Base-by-base conservation (phyloP, 768 basidiomycete genomes). In the Suillus placidus region DNA sequence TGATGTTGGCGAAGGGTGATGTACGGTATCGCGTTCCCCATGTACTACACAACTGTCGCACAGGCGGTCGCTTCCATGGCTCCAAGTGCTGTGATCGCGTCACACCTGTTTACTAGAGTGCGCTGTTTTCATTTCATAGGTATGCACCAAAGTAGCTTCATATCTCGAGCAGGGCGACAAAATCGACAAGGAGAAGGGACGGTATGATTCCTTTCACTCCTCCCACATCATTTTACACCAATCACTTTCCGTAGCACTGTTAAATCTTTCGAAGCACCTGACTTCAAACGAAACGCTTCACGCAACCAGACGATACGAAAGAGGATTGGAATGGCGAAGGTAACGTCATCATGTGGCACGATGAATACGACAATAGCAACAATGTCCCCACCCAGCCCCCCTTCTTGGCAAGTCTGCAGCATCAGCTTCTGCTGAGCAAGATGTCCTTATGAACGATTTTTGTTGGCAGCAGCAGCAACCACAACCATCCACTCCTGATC, bases 91-190 rank as follows among this genome's bases (percentile, higher is more conserved):
- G 85, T 88, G 71, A 85, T 89, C 34, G 84, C 88, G 2, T 84
- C 83, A 0, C 72, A 90, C 16, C 64, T 89, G 60, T 89, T 84
- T 71, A 26, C 26, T 26, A 26, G 26, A 84, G 83, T 45, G 82
- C 85, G 62, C 68, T 88, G 13, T 89, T 89, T 70, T 83, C 86
- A 0, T 30, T 60, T 60, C 40, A 7, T 63, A 92, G 91, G 91
- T 93, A 76, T 94, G 93, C 80, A 93, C 93, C 26, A 94, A 94
- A 82, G 93, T 95, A 67, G 93, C 92, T 62, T 87, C 90, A 77
- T 94, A 87, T 81, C 91, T 95, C 75, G 93, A 95, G 80, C 92
- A 94, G 76, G 93, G 93, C 68, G 93, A 95, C 82, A 94, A 92
- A 78, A 83, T 95, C 71, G 93, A 95, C 84, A 93, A 92, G 80